These are phyloP conservation scores for Myxozyma monticola DNA, from an alignment of 805 yeast genomes.

Conservation along the genomic window DNA sequence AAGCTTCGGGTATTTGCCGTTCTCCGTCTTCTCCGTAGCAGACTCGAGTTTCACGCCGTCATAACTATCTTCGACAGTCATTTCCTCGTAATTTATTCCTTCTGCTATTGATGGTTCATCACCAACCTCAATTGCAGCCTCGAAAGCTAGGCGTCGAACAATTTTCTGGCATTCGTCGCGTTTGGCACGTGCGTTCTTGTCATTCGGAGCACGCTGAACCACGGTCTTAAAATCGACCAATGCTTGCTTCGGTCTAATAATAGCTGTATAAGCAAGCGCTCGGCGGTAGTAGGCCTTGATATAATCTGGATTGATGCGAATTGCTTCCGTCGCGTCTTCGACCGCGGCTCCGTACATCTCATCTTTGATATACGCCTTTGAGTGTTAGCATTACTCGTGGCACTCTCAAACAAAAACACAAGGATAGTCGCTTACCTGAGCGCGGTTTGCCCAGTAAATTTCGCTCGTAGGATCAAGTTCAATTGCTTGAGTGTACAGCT, in stretches of 20 bases:
- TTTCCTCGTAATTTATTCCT: slow-evolving; percentile 48
- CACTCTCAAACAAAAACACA: not conserved
- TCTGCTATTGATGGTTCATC: slow-evolving; percentile 55
- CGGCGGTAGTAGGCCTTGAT: slow-evolving; percentile 83
- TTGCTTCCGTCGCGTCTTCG: slow-evolving; percentile 71
- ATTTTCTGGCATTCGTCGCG: slow-evolving; percentile 62
- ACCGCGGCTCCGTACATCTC: slow-evolving; percentile 88
- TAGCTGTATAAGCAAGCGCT: slow-evolving; percentile 77
- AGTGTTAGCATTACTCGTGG: not conserved
- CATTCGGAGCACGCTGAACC: slow-evolving; percentile 63
- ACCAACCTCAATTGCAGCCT: slow-evolving; percentile 77
- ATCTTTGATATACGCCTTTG: slow-evolving; percentile 71
- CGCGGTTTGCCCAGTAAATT: slow-evolving; percentile 89
- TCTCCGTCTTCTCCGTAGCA: slow-evolving; percentile 26
- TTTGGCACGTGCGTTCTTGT: slow-evolving; percentile 63
- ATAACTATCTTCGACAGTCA: slow-evolving; percentile 52
- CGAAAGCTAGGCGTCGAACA: slow-evolving; percentile 74
- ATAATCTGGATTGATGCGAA: slow-evolving; percentile 64
- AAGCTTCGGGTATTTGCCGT: slow-evolving; percentile 34
- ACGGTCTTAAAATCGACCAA: slow-evolving; percentile 66
- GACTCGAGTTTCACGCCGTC: slow-evolving; percentile 56
- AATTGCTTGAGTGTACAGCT: slow-evolving; percentile 79
- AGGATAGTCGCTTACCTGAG: slow-evolving; percentile 40
- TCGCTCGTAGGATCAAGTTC: slow-evolving; percentile 69
- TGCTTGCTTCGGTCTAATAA: slow-evolving; percentile 73